Conservation (phyloP, 2,329 filamentous ascomycete species). For the Cladophialophora psammophila region DNA sequence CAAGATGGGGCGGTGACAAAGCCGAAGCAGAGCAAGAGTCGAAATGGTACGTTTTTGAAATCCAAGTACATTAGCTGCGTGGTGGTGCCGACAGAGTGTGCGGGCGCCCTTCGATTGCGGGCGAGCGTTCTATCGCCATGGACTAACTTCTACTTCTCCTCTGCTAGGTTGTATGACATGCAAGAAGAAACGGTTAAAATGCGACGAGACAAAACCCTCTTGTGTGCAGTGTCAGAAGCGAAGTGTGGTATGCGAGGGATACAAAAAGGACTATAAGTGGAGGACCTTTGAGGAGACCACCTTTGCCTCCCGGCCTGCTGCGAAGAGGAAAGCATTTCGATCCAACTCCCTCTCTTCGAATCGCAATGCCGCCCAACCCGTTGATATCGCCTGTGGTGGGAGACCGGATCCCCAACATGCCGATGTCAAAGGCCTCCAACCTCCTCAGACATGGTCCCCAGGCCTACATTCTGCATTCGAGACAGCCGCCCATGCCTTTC, state of each 20-base stretch:
- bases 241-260: conserved; percentile 72
- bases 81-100: not conserved
- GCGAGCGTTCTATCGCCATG: conserved; percentile 10
- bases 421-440: conserved; percentile 1
- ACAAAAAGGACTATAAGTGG: conserved; percentile 81
- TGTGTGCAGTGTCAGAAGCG: conserved; percentile 72
- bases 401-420: conserved; percentile 5
- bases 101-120: not conserved
- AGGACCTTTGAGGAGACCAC: conserved; percentile 71
- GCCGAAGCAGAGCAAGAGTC: conserved; percentile 76
- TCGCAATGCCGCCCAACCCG: conserved; percentile 44
- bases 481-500: conserved; percentile 34
- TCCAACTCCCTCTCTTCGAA: conserved; percentile 40
- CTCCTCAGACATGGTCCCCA: conserved; percentile 35
- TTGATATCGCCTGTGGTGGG: conserved; percentile 22
- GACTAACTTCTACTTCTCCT: conserved; percentile 26
- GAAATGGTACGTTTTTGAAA: conserved; percentile 67
- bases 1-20: conserved; percentile 57
- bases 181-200: conserved; percentile 76
- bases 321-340: conserved; percentile 50
- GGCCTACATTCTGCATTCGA: conserved; percentile 38
- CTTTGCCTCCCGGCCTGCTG: conserved; percentile 50
- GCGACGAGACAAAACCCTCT: conserved; percentile 73
- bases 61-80: not conserved
- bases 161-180: conserved; percentile 73